These are phyloP conservation scores for Exophiala phaeomuriformis DNA, from an alignment of 2,329 filamentous ascomycete species.

Conservation along the genomic window DNA sequence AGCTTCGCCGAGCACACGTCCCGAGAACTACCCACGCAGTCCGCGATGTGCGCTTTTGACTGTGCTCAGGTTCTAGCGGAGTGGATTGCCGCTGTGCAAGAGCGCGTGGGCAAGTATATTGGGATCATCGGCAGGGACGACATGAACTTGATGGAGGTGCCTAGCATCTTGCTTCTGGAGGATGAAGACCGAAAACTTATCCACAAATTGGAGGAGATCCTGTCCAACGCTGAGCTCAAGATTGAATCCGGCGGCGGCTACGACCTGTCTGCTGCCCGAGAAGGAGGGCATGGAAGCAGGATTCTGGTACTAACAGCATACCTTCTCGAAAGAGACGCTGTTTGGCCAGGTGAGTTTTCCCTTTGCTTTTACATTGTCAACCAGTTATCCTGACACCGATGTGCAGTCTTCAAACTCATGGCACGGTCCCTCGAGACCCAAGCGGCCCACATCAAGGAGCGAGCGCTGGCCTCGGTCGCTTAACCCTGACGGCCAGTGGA, in stretches of 20 bases:
- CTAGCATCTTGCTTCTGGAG: conserved; percentile 81
- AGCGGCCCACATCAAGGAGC: conserved; percentile 55
- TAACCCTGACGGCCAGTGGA: conserved; percentile 7
- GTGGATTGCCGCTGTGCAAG: conserved; percentile 88
- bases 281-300: conserved; percentile 74
- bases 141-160: conserved; percentile 70
- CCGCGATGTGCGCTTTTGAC: conserved; percentile 86
- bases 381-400: neutral
- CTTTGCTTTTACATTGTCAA: neutral
- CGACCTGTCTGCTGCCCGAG: conserved; percentile 33
- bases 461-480: conserved; percentile 46
- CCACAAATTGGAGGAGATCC: conserved; percentile 70
- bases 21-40: conserved; percentile 79
- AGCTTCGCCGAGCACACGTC: conserved; percentile 79
- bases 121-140: conserved; percentile 79
- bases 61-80: conserved; percentile 90
- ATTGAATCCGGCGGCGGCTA: conserved; percentile 28
- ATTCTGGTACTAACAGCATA: conserved; percentile 76
- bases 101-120: conserved; percentile 82
- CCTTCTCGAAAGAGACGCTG: conserved; percentile 78
- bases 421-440: conserved; percentile 58
- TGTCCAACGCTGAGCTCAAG: conserved; percentile 70
- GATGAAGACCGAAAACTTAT: conserved; percentile 85
- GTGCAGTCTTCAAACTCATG: conserved; percentile 60
- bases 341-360: conserved; percentile 72